Evolutionary conservation across 768 basidiomycete genomes (phyloP).

Genomic region (Vararia minispora): DNA sequence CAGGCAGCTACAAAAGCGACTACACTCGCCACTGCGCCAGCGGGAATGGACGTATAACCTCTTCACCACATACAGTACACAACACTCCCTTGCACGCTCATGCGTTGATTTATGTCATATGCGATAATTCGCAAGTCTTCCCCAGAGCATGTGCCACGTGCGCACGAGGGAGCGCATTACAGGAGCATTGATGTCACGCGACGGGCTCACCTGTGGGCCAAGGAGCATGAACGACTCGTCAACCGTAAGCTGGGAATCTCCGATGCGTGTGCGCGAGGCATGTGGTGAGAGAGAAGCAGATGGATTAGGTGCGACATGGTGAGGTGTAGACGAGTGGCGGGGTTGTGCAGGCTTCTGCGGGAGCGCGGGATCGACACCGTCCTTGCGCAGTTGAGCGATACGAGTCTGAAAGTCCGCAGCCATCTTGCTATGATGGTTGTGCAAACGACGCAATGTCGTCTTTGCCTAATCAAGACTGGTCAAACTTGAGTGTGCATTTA

Average conservation of each 20-base stretch:
- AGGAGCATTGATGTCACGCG: neutral
- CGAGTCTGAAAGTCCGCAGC: constrained; percentile 61
- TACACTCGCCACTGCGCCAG: too few species aligned
- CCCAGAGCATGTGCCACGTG: too few species aligned
- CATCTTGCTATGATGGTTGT: constrained; percentile 63
- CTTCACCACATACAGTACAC: too few species aligned
- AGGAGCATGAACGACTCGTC: constrained; percentile 88
- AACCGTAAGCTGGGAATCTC: constrained; percentile 42
- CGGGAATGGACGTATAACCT: too few species aligned
- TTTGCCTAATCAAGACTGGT: constrained; percentile 42
- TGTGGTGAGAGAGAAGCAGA: constrained; percentile 34
- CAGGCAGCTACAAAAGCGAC: too few species aligned
- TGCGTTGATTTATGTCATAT: too few species aligned
- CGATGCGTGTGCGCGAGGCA: constrained; percentile 35
- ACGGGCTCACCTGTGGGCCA: constrained; percentile 54
- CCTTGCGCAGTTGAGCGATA: constrained; percentile 60
- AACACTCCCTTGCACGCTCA: too few species aligned
- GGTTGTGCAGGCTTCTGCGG: constrained; percentile 43
- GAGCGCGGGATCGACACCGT: constrained; percentile 65
- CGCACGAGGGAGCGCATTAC: neutral
- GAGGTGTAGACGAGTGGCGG: constrained; percentile 18
- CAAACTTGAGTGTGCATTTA: constrained; percentile 2
- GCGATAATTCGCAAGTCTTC: too few species aligned
- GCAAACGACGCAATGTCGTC: constrained; percentile 63
- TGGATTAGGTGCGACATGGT: constrained; percentile 18